Percentiles rank a stretch among this genome's conserved stretches.
phyloP scores from a whole-genome alignment of 164 flowering plant species.

The Annona squamosa region DNA sequence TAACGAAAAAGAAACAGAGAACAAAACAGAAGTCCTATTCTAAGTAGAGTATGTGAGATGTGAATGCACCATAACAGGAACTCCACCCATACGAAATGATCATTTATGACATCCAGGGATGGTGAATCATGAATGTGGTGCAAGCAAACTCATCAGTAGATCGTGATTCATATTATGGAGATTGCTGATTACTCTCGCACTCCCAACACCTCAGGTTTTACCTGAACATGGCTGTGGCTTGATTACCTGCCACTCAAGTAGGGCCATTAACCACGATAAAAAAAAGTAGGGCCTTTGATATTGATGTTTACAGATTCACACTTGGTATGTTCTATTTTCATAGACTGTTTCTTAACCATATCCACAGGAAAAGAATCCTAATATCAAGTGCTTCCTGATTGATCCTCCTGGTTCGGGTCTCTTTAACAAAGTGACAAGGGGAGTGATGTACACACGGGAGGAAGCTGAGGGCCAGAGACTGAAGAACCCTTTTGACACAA shows the following conservation, averaged over 20 bases:
- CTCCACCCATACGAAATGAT: too few species aligned
- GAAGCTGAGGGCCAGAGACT: constrained; percentile 94
- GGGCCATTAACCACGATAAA: neutral
- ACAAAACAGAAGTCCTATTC: too few species aligned
- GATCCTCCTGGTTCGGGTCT: constrained; percentile 98
- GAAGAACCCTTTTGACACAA: constrained; percentile 93
- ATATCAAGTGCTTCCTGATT: constrained; percentile 68
- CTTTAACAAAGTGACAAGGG: constrained; percentile 91
- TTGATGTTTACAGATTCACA: neutral
- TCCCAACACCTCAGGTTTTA: neutral
- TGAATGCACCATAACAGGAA: too few species aligned
- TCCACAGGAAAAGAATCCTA: constrained; percentile 63
- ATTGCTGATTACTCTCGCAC: neutral
- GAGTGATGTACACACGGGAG: constrained; percentile 90
- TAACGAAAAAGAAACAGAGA: neutral
- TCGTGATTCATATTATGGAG: neutral
- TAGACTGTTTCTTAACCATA: neutral
- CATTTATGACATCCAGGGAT: too few species aligned
- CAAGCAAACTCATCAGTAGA: too few species aligned
- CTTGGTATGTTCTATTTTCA: neutral
- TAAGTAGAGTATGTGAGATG: too few species aligned
- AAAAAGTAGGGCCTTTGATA: neutral
- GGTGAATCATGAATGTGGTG: too few species aligned
- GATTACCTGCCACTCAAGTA: neutral
- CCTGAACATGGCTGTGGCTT: too few species aligned